Base-by-base conservation (phyloP, 495 filamentous ascomycete genomes). In the Penicillium silybi region DNA sequence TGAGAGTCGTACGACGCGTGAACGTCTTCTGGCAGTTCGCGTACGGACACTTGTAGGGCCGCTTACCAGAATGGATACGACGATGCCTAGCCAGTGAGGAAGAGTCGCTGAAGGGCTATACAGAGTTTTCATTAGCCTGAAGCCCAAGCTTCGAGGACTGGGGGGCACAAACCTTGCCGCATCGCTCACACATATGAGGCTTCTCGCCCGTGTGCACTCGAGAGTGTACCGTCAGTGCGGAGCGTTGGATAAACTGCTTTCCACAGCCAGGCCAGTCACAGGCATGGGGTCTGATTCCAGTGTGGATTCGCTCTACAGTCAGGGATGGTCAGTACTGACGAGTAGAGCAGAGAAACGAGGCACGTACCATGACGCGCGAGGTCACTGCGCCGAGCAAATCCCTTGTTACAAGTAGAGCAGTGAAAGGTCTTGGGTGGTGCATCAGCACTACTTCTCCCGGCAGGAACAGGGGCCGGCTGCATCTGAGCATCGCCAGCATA, bases 21-120 rank as follows among this genome's bases (percentile, higher is more conserved):
- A 98, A 98, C 0, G 95, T 98, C 79, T 98, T 98, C 65, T 96
- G 91, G 69, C 93, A 98, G 62, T 97, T 91, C 13, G 89, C 91
- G 61, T 92, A 98, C 1, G 92, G 92, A 68, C 93, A 98, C 65
- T 96, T 95, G 75, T 97, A 98, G 2, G 93, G 93, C 34, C 93
- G 83, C 65, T 95, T 96, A 19, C 93, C 93, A 19, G 90, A 95
- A 62, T 98, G 93, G 54, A 97, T 98, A 25, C 93, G 82, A 22
- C 93, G 86, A 73, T 98, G 93, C 34, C 93, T 80, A 17, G 93
- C 93, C 32, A 98, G 73, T 8, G 93, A 97, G 60, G 92, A 97
- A 16, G 92, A 96, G 68, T 98, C 93, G 64, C 92, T 97, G 63
- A 98, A 98, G n/a, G 92, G 92, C 93, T 97, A 58, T 52, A 59